Conservation (phyloP, 192 early-diverging fungal genomes). For the Oehlia diaphana region DNA sequence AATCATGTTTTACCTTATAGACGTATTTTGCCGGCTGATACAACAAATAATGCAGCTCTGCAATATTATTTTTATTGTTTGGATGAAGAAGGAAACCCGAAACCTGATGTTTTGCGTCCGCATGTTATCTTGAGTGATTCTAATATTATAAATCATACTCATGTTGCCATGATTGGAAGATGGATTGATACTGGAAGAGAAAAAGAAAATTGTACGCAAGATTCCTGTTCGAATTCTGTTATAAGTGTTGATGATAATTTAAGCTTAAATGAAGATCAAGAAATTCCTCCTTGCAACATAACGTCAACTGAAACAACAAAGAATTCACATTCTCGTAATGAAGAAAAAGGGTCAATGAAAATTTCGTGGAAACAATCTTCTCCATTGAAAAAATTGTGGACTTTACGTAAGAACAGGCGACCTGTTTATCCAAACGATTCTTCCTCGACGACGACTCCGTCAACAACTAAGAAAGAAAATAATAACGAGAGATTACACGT, state of each 20-base stretch:
- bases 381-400: not conserved
- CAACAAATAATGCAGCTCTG: not conserved
- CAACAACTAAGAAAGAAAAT: not conserved
- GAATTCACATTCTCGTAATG: not conserved
- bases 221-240: not conserved
- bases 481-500: not conserved
- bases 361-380: not conserved
- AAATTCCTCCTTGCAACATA: not conserved
- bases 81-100: slow-evolving; percentile 6
- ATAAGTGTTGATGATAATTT: not conserved
- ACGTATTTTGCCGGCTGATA: not conserved
- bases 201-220: not conserved
- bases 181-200: slow-evolving; percentile 23
- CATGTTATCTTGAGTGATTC: slow-evolving; percentile 14
- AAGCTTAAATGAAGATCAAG: not conserved
- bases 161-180: slow-evolving; percentile 8
- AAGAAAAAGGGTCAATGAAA: not conserved
- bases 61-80: slow-evolving; percentile 9
- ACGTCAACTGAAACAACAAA: not conserved
- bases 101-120: not conserved
- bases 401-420: not conserved
- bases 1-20: slow-evolving; percentile 9
- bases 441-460: not conserved
- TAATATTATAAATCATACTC: slow-evolving; percentile 16
- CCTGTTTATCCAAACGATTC: not conserved